Conservation (phyloP, 306 rosid genomes). For the Astragalus membranaceus region DNA sequence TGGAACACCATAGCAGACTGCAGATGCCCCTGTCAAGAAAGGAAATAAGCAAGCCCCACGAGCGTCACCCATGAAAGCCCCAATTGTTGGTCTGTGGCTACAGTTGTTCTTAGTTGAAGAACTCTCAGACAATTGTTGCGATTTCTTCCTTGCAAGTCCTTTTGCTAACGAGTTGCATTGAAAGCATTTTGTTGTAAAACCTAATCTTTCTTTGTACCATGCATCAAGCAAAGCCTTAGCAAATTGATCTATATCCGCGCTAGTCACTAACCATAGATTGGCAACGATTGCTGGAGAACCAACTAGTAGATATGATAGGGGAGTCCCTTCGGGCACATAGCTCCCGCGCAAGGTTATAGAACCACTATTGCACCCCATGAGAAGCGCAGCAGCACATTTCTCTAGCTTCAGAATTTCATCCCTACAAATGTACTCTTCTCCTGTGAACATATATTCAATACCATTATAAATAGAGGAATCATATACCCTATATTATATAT, state of each 20-base stretch:
- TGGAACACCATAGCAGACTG: conserved; percentile 86
- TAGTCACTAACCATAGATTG: conserved; percentile 91
- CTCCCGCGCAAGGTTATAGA: conserved; percentile 61
- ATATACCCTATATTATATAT: too few relatives aligned
- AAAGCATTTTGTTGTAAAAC: conserved; percentile 31
- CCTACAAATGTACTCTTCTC: conserved; percentile 68
- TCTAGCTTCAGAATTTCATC: conserved; percentile 64
- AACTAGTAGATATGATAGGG: conserved; percentile 71
- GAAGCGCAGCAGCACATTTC: conserved; percentile 73
- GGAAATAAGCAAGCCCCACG: conserved; percentile 73
- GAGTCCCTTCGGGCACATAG: conserved; percentile 72
- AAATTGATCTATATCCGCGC: conserved; percentile 76
- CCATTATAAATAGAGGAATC: neutral
- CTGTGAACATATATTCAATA: conserved; percentile 39
- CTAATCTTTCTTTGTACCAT: conserved; percentile 65
- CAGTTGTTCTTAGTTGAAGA: conserved; percentile 12
- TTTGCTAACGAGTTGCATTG: conserved; percentile 44
- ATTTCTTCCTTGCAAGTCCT: too few relatives aligned
- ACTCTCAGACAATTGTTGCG: conserved; percentile 32
- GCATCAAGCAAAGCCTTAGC: conserved; percentile 68
- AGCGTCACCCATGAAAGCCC: conserved; percentile 71
- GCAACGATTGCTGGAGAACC: conserved; percentile 76
- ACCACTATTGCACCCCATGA: conserved; percentile 96
- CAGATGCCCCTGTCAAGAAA: conserved; percentile 85
- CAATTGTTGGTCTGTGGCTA: conserved; percentile 59